Conservation (phyloP, 108 stramenopile genomes). For the Craspedostauros australis region DNA sequence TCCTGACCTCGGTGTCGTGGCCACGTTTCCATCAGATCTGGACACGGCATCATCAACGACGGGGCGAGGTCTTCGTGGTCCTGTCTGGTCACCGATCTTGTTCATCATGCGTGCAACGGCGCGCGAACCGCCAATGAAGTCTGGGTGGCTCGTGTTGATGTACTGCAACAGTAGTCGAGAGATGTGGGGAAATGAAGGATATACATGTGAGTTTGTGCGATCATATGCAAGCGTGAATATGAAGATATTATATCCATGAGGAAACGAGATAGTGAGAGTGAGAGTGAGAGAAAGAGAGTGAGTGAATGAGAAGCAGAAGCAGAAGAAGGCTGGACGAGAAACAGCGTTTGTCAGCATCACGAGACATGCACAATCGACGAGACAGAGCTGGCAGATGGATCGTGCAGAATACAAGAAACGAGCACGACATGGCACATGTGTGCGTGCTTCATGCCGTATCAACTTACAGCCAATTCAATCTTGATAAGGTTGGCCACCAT, state of each 20-base stretch:
- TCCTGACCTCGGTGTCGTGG: conserved; percentile 49
- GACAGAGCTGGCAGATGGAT: neutral
- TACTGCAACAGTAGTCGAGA: conserved; percentile 35
- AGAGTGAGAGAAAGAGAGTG: no score
- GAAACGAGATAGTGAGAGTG: no score
- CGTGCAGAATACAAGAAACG: neutral
- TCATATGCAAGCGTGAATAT: no score
- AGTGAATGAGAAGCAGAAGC: no score
- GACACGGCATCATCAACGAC: conserved; percentile 21
- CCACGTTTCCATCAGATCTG: no score
- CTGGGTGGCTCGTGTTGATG: conserved; percentile 98
- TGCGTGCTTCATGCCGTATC: neutral
- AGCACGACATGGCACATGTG: neutral
- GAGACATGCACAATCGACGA: neutral
- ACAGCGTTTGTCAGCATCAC: no score
- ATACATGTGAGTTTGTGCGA: no score
- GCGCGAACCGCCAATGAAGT: conserved; percentile 92
- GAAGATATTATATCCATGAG: no score
- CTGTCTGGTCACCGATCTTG: conserved; percentile 15
- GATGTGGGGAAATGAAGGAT: neutral
- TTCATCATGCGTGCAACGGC: conserved; percentile 86
- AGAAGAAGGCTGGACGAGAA: neutral
- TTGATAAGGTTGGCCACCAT: conserved; percentile 94
- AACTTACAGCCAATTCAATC: conserved; percentile 85
- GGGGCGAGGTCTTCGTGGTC: conserved; percentile 1